Base-by-base conservation (phyloP, 305 asterid species). In the Rubia peregrina region DNA sequence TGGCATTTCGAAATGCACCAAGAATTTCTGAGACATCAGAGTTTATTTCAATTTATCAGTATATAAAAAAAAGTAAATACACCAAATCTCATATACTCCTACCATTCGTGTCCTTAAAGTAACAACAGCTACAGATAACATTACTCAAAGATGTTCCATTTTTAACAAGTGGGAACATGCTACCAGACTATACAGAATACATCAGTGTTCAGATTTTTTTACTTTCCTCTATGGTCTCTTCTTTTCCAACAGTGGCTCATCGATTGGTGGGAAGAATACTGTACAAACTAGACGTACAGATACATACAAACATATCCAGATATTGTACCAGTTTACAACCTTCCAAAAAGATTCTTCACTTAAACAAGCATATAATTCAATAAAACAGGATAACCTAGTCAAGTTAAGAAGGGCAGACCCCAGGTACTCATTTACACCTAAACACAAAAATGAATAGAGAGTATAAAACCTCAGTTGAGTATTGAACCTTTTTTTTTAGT, bases 1-100 rank as follows among this genome's bases (percentile, higher is more conserved):
- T 95, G 13, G 98, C 97, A 75, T 87, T 90, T 53, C 81, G 82
- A 68, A 91, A 90, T 76, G 99, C 97, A 70, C 71, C 80, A 73
- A 90, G 98, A 73, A 92, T 95, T 84, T 95, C 98, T 95, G 87
- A 48, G 77, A 80, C 60, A 71, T 51, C 9, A 51, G 57, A 51
- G 22, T 17, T 51, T 17, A 16, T 6, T 16, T 41, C 44, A 41
- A 4, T 16, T 51, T 51, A 51, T 16, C 57, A 51, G 57, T 51
- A 6, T 59, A 59, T 22, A 2, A 59, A 59, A 22, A 59, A 44
- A 48, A n/a, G 4, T 11, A 24, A 21, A 59, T 21, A 21, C 63
- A 59, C 61, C 7, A 30, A 22, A 38, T 63, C 26, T 63, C 67
- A 62, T 26, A 33, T n/a, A 30, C 41, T 63, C 67, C 44, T n/a